Evolutionary conservation across 345 rosid species (phyloP).

Genomic region (rapeseed (Brassica napus)): DNA sequence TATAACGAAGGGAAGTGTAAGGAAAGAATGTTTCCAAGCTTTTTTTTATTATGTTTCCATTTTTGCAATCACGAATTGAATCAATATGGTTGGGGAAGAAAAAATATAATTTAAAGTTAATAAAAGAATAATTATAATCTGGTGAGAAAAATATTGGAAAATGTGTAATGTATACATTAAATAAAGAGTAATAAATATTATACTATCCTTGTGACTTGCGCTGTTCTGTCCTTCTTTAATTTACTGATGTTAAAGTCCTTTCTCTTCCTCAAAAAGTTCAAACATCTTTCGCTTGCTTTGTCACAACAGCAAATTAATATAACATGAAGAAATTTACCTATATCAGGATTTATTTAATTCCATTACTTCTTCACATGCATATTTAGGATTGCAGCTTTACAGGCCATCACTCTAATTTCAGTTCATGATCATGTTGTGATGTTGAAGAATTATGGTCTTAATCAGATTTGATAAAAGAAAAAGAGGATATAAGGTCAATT

Average conservation of each 20-base stretch:
- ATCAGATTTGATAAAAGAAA: neutral
- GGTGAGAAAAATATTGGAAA: conserved; percentile 31
- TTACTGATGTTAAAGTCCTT: conserved; percentile 39
- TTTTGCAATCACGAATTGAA: conserved; percentile 14
- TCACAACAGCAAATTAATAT: conserved; percentile 9
- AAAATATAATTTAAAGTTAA: neutral
- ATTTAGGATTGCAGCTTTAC: neutral
- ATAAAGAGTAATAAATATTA: conserved; percentile 24
- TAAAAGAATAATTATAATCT: neutral
- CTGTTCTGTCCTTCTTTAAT: conserved; percentile 37
- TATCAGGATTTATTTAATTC: neutral
- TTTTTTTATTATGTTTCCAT: neutral
- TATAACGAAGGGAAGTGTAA: neutral
- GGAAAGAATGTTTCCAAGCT: conserved; percentile 15
- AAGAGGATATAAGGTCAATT: neutral
- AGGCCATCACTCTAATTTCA: conserved; percentile 1
- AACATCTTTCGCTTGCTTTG: conserved; percentile 36
- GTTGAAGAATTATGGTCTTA: neutral
- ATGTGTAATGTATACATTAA: conserved; percentile 42
- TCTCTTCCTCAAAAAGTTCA: conserved; percentile 38
- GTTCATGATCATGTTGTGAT: neutral
- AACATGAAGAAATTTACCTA: neutral
- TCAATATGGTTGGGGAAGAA: conserved; percentile 32
- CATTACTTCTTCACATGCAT: neutral
- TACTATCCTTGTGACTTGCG: conserved; percentile 24